Percentiles rank a stretch among this genome's conserved stretches.
Evolutionary conservation across 2,329 filamentous ascomycete genomes (phyloP).

Genomic region (Beauveria scarabaeidicola): DNA sequence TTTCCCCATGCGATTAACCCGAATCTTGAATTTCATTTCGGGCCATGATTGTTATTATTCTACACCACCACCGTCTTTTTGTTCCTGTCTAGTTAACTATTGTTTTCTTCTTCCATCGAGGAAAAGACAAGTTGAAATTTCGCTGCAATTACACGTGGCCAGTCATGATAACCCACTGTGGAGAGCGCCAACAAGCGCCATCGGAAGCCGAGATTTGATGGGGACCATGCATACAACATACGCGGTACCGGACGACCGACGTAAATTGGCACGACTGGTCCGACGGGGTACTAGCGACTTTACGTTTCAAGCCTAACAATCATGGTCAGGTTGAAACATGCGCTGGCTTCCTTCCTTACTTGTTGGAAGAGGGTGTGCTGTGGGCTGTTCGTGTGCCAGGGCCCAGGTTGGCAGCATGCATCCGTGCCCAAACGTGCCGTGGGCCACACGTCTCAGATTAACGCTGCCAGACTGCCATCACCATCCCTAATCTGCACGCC

Average conservation of each 20-base stretch:
- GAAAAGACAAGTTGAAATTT: too few species aligned
- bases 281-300: neutral
- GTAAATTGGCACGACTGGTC: neutral
- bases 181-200: constrained; percentile 5
- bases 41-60: too few species aligned
- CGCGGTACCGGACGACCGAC: too few species aligned
- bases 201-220: neutral
- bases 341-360: neutral
- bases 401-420: neutral
- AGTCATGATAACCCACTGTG: neutral
- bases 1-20: too few species aligned
- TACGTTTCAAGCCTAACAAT: neutral
- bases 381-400: neutral
- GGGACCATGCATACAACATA: neutral
- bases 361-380: neutral
- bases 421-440: constrained; percentile 4
- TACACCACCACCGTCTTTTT: neutral
- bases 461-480: neutral
- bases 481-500: neutral
- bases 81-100: neutral
- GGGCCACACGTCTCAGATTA: constrained; percentile 2
- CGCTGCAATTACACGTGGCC: too few species aligned
- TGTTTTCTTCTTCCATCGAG: neutral
- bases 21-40: too few species aligned
- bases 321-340: constrained; percentile 2